Base-by-base conservation (phyloP, 2,329 filamentous ascomycete genomes). In the Cladobotryum mycophilum region DNA sequence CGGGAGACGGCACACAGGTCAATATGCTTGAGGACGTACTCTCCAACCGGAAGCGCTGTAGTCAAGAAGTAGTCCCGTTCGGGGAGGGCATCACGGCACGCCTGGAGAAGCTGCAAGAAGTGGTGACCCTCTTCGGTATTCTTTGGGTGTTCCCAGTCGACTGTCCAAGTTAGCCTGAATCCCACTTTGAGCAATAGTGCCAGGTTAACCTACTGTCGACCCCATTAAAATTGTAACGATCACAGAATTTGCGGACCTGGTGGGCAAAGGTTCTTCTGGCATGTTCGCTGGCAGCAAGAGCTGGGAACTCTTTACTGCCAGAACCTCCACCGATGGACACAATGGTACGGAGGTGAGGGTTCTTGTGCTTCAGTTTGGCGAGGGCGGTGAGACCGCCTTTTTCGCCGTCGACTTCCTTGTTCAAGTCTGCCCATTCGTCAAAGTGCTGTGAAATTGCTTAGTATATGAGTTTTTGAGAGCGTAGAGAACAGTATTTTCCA, bases 61-160 rank as follows among this genome's bases (percentile, higher is more conserved):
- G 80, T 79, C 22, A 87, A 61, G 1, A 81, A 71, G 60, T 82
- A 86, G 30, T 67, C 68, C 1, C 79, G 76, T 5, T 72, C 65
- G 2, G 82, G 82, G 22, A 86, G 67, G 4, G 69, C 69, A 8
- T 70, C 64, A 45, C 84, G 77, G 35, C 84, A 67, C n/a, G 71
- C 68, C 3, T 73, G 67, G 2, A 86, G 72, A 17, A 86, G 71
- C 17, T 69, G 67, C 46, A 85, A 62, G 59, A 80, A 86, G 60
- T 84, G 70, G n/a, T 66, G 59, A 12, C 82, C 82, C 55, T 82
- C 69, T 11, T 74, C 67, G 0, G 69, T 56, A 53, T 77, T 71
- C 5, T 74, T 67, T 1, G 83, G 82, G 52, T 86, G 80, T 58
- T 87, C 84, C 84, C 84, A 86, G 63, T 86, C 83, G 57, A 86